Base-by-base conservation (phyloP, 768 basidiomycete genomes). In the Heimioporus sp. region DNA sequence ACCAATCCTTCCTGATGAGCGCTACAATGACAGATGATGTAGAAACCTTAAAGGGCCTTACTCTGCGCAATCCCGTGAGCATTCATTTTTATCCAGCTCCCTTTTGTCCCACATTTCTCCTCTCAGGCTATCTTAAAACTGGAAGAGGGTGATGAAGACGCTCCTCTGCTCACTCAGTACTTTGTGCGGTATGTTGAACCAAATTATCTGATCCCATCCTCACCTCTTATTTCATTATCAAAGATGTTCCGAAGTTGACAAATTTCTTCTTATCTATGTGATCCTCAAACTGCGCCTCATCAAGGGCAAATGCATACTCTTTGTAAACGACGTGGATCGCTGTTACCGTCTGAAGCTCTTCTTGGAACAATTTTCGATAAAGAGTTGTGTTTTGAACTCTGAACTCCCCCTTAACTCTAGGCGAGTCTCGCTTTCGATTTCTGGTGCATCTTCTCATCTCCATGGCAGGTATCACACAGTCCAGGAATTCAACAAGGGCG, bases 1-100 rank as follows among this genome's bases (percentile, higher is more conserved):
- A 83, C 68, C 96, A 93, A 68, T 90, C 91, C 10, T 94, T 96
- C 72, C 73, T 99, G 32, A 97, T 98, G 92, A 93, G 90, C 64
- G 96, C 97, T 5, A 99, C 96, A 0, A 87, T 98, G 86, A 93
- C 94, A 11, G 90, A 94, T 60, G 97, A 98, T 60, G 92, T 99
- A 4, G 91, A 95, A 63, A 77, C 82, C 54, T 76, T 98, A 48
- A 97, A 97, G 68, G 92, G 93, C 5, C 77, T 98, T 35, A 79
- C 88, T 6, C 73, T 99, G 16, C 80, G 93, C 21, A 91, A 85
- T 69, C 94, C 96, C 8, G 95, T 96, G 58, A 47, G 88, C 76
- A 20, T 19, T 30, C 46, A 10, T 9, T 21, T 12, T 5, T 15
- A 3, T 10, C 32, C 5, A 8, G 42, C n/a, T 38, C 20, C 28